A percentile compares a stretch with the other conserved stretches of the same genome.
These are phyloP conservation scores for Penicillium sp. DNA, from an alignment of 2,329 filamentous ascomycete species.

Conservation along the genomic window DNA sequence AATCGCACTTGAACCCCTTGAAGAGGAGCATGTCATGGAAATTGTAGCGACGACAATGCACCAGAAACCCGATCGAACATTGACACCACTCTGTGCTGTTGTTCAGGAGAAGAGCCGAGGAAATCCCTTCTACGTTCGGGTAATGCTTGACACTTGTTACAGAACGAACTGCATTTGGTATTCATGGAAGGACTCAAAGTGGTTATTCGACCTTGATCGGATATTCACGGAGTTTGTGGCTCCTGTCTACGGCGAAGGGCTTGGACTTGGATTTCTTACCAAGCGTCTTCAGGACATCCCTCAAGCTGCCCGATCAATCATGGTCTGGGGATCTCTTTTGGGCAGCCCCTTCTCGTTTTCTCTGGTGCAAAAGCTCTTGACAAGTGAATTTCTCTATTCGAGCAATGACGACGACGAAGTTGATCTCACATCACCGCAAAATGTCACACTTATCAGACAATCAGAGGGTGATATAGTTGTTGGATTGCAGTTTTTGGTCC, in stretches of 20 bases:
- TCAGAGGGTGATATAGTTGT: slow-evolving; percentile 64
- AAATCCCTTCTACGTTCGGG: slow-evolving; percentile 86
- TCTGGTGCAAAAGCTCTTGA: slow-evolving; percentile 72
- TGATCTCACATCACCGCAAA: slow-evolving; percentile 39
- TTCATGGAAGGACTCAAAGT: slow-evolving; percentile 76
- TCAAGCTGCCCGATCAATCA: slow-evolving; percentile 67
- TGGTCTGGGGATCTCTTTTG: slow-evolving; percentile 82
- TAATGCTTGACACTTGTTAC: slow-evolving; percentile 85
- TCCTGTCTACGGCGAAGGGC: slow-evolving; percentile 72
- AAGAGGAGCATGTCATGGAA: slow-evolving; percentile 73
- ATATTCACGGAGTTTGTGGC: slow-evolving; percentile 82
- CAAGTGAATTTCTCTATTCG: slow-evolving; percentile 66
- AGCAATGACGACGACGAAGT: slow-evolving; percentile 45
- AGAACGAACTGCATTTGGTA: slow-evolving; percentile 88
- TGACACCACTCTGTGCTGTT: slow-evolving; percentile 75
- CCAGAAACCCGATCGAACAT: slow-evolving; percentile 64
- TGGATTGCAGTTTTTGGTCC: slow-evolving; percentile 78
- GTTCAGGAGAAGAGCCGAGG: slow-evolving; percentile 85
- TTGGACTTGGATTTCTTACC: slow-evolving; percentile 79
- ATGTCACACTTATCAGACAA: slow-evolving; percentile 53
- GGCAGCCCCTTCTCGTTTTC: slow-evolving; percentile 82
- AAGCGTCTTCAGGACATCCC: slow-evolving; percentile 75
- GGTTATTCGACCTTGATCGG: slow-evolving; percentile 81
- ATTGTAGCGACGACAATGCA: slow-evolving; percentile 83
- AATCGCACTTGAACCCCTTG: slow-evolving; percentile 70